A percentile compares a stretch with the other conserved stretches of the same genome.
These are phyloP conservation scores for Globisporangium uncinulatum DNA, from an alignment of 352 stramenopile species.

Conservation along the genomic window DNA sequence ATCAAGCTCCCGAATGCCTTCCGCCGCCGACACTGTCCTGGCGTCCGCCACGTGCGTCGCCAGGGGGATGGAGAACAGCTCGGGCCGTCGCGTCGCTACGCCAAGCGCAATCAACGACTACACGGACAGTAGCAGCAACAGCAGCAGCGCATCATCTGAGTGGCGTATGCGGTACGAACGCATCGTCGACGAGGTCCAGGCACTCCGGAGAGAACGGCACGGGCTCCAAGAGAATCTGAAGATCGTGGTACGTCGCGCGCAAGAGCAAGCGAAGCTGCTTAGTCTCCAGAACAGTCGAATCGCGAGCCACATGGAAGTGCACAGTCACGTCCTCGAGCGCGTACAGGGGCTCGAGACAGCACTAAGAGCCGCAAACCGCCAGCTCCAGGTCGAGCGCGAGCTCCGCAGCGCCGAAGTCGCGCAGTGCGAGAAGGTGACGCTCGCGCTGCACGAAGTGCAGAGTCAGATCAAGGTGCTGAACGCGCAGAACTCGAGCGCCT, in stretches of 20 bases:
- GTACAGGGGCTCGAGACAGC: slow-evolving; percentile 38
- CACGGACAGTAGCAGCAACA: not conserved
- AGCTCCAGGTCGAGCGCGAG: slow-evolving; percentile 44
- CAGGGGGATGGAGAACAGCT: not conserved
- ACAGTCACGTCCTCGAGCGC: slow-evolving; percentile 52
- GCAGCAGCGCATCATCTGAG: slow-evolving; percentile 8
- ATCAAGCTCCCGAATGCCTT: not conserved
- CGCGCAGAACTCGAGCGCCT: slow-evolving; percentile 37
- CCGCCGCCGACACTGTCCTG: not conserved
- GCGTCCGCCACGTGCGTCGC: not conserved
- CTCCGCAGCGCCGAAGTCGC: slow-evolving; percentile 43
- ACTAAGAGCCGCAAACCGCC: slow-evolving; percentile 28
- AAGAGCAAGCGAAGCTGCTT: slow-evolving; percentile 67
- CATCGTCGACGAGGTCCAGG: slow-evolving; percentile 17
- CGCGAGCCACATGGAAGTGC: slow-evolving; percentile 39
- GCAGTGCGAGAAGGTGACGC: slow-evolving; percentile 50
- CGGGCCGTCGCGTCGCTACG: not conserved
- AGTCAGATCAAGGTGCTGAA: slow-evolving; percentile 43
- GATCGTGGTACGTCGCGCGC: slow-evolving; percentile 44
- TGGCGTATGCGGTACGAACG: slow-evolving; percentile 26
- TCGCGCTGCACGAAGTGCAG: slow-evolving; percentile 40
- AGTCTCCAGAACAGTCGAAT: slow-evolving; percentile 53
- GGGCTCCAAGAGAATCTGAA: slow-evolving; percentile 47
- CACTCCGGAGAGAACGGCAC: slow-evolving; percentile 22
- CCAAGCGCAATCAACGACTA: not conserved